phyloP scores from a whole-genome alignment of 2,329 filamentous ascomycete genomes.

The Allantophomopsis cytisporea region DNA sequence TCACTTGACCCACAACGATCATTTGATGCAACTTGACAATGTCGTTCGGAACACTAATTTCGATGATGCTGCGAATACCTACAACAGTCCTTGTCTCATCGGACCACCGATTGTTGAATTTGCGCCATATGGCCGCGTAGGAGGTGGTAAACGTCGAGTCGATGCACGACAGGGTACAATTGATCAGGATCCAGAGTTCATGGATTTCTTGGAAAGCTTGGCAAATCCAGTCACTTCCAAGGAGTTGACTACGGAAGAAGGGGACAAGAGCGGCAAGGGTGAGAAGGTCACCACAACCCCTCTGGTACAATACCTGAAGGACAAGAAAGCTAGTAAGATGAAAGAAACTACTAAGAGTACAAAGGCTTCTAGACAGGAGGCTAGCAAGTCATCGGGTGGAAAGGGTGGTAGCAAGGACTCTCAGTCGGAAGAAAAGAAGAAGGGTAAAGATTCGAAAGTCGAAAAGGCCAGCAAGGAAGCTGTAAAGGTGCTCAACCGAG shows the following conservation, averaged over 20 bases:
- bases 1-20: conserved; percentile 59
- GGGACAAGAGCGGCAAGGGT: conserved; percentile 9
- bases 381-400: conserved; percentile 2
- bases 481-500: conserved; percentile 50
- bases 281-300: conserved; percentile 71
- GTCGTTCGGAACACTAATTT: conserved; percentile 56
- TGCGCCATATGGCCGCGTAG: conserved; percentile 71
- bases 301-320: conserved; percentile 76
- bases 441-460: conserved; percentile 47
- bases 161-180: conserved; percentile 89
- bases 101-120: conserved; percentile 73
- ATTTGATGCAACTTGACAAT: conserved; percentile 56
- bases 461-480: conserved; percentile 50
- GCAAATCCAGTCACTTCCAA: conserved; percentile 50
- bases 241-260: conserved; percentile 29
- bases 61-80: conserved; percentile 70
- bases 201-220: conserved; percentile 77
- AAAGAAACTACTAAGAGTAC: conserved; percentile 42
- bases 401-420: conserved; percentile 8
- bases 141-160: conserved; percentile 57
- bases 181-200: conserved; percentile 92
- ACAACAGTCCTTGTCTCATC: conserved; percentile 56
- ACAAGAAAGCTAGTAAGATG: conserved; percentile 72
- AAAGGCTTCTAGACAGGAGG: conserved; percentile 29
- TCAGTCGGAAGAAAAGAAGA: conserved; percentile 34